Evolutionary conservation across 768 basidiomycete species (phyloP).

Genomic region (Russula abietina): DNA sequence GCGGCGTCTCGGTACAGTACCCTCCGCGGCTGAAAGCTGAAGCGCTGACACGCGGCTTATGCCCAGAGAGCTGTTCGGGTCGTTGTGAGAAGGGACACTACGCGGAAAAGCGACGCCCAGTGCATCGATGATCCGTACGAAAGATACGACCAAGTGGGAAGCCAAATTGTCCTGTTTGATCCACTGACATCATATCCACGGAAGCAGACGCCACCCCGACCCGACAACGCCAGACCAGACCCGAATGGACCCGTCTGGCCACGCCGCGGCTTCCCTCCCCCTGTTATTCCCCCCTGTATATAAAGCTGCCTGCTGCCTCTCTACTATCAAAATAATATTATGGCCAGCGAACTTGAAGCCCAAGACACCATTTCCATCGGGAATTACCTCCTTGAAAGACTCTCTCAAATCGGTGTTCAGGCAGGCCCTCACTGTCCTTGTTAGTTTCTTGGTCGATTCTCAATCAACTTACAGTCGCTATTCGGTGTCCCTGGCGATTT

Average conservation of each 20-base stretch:
- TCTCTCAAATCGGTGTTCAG: conserved; percentile 59
- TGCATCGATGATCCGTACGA: too few relatives aligned
- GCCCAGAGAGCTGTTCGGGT: too few relatives aligned
- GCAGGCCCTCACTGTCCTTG: conserved; percentile 33
- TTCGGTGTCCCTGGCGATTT: conserved; percentile 89
- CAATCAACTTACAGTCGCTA: conserved; percentile 46
- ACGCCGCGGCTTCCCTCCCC: background rate
- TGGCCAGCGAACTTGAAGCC: conserved; percentile 15
- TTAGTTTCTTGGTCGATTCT: background rate
- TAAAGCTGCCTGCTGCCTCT: background rate
- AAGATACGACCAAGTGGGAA: too few relatives aligned
- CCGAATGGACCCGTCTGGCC: background rate
- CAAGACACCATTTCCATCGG: conserved; percentile 42
- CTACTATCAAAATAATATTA: background rate
- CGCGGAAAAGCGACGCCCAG: too few relatives aligned
- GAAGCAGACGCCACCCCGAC: background rate
- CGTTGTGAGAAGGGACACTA: too few relatives aligned
- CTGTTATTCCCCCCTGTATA: background rate
- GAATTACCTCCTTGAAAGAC: conserved; percentile 54
- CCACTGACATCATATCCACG: conserved; percentile 9
- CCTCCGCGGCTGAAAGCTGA: too few relatives aligned
- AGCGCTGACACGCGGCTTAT: too few relatives aligned
- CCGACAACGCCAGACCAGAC: background rate
- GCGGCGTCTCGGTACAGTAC: too few relatives aligned
- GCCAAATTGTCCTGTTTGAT: too few relatives aligned